Base-by-base conservation (phyloP, 352 stramenopile genomes). In the Thraustotheca clavata region DNA sequence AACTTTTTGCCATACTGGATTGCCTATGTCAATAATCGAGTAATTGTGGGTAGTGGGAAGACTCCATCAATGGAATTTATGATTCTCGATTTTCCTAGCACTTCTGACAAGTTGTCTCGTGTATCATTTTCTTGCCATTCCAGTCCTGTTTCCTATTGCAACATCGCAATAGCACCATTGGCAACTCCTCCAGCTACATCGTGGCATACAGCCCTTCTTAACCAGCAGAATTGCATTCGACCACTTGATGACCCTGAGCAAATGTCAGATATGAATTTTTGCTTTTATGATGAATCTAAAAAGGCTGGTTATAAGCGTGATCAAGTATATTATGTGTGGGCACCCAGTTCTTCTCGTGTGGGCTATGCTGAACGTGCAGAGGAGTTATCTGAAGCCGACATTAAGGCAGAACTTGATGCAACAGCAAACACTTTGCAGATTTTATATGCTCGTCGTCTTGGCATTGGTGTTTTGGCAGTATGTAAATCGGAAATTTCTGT, bases 391-490 rank as follows among this genome's bases (percentile, higher is more conserved):
- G 9, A 26, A 14, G 20, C 16, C 9, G 55, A 50, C 14, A 38
- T 63, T 12, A 8, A 20, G 7, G 26, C 31, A 4, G 29, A 63
- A 7, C 26, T 50, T 20, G 16, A 16, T n/a, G 34, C 32, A 27
- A 63, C 39, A 27, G 12, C 55, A 4, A 49, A 6, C 26, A 50
- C 39, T 0, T 41, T 63, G 8, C 55, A 41, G 14, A 35, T 63
- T 11, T 29, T 63, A 20, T 63, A 63, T 27, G 55, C 55, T 3
- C 55, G 55, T 22, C 55, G 55, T 24, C 34, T 63, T 22, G 55
- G 55, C 12, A 29, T 63, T 14, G 39, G 35, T 49, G 27, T 63
- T 52, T 41, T 63, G 26, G 32, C 55, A 5, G 16, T 5, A 11
- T 63, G 55, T 41, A 50, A 34, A 5, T 20, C 33, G 24, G 43